These are phyloP conservation scores for Lachnellula occidentalis DNA, from an alignment of 2,329 filamentous ascomycete genomes.

Conservation along the genomic window DNA sequence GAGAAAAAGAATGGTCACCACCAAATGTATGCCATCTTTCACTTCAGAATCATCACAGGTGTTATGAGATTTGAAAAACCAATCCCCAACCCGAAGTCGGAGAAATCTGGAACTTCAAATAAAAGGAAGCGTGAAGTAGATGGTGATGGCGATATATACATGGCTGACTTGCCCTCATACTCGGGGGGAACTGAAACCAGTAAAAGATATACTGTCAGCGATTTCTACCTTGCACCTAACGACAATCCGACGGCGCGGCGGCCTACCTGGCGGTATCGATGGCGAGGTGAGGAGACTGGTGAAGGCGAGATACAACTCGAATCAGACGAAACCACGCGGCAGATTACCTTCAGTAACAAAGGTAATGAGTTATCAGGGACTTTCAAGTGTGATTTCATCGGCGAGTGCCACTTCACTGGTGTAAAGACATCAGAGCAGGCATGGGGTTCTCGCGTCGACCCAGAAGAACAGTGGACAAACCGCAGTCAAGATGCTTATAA, in stretches of 20 bases:
- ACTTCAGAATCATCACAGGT: constrained; percentile 15
- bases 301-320: constrained; percentile 16
- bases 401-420: constrained; percentile 15
- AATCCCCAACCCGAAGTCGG: constrained; percentile 3
- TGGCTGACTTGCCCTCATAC: constrained; percentile 1
- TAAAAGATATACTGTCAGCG: constrained; percentile 3
- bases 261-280: constrained; percentile 17
- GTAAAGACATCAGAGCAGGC: neutral
- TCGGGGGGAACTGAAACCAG: neutral
- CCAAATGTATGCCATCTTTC: constrained; percentile 16
- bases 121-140: constrained; percentile 14
- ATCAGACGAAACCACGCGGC: constrained; percentile 7
- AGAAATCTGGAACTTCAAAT: neutral
- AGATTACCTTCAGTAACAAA: constrained; percentile 14
- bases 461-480: constrained; percentile 11
- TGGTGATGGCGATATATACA: constrained; percentile 9
- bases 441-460: constrained; percentile 5
- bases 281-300: constrained; percentile 18
- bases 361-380: constrained; percentile 12
- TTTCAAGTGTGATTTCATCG: constrained; percentile 7
- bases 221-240: constrained; percentile 9
- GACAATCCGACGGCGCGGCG: constrained; percentile 15
- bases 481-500: constrained; percentile 11
- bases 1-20: constrained; percentile 7
- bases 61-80: constrained; percentile 21